Conservation (phyloP, 805 yeast genomes). For the Candida boleticola region DNA sequence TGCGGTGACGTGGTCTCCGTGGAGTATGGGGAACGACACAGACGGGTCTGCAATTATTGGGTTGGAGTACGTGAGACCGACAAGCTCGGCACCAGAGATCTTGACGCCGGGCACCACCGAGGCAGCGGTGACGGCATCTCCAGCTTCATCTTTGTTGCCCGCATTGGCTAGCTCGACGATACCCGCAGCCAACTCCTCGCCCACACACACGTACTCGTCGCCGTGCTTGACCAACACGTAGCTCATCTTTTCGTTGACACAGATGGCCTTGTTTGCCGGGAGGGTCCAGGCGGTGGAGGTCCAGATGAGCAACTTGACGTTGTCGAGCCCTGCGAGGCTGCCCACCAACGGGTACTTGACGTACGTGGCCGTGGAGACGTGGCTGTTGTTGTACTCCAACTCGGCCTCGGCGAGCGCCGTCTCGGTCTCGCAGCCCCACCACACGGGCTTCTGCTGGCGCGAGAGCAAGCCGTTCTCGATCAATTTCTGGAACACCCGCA, state of each 20-base stretch:
- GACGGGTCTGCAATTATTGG: constrained; percentile 41
- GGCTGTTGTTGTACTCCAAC: constrained; percentile 76
- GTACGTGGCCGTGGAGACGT: constrained; percentile 65
- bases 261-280: constrained; percentile 81
- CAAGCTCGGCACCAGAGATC: constrained; percentile 23
- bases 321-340: constrained; percentile 4
- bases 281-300: constrained; percentile 99
- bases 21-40: constrained; percentile 56
- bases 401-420: constrained; percentile 98
- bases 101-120: constrained; percentile 3
- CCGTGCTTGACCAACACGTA: constrained; percentile 48
- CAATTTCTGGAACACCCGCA: constrained; percentile 65
- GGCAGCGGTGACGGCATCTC: constrained; percentile 1
- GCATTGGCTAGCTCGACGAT: constrained; percentile 24
- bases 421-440: constrained; percentile 92
- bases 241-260: constrained; percentile 55
- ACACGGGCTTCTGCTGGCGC: constrained; percentile 91
- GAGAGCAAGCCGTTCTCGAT: constrained; percentile 65
- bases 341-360: constrained; percentile 56
- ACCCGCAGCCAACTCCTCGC: constrained; percentile 43
- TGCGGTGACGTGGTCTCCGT: constrained; percentile 79
- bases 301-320: constrained; percentile 65
- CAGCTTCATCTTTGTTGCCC: constrained; percentile 14
- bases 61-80: constrained; percentile 48
- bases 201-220: constrained; percentile 55